A percentile compares a stretch with the other conserved stretches of the same genome.
Evolutionary conservation across 441 rosid genomes (phyloP).

Genomic region (Erodium chrysanthum): DNA sequence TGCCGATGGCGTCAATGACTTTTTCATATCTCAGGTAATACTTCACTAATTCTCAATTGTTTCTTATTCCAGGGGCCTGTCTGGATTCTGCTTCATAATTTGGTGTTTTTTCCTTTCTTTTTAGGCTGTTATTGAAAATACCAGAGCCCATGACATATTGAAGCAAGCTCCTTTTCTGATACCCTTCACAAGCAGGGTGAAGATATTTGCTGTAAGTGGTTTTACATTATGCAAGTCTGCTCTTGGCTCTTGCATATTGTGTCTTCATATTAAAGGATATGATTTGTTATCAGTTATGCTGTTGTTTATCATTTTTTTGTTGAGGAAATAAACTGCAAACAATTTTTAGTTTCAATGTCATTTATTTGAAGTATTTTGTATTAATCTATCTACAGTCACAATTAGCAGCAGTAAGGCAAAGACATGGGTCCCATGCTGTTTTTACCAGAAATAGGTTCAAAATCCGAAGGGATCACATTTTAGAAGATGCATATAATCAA

Average conservation of each 20-base stretch:
- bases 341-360: conserved; percentile 9
- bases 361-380: conserved; percentile 11
- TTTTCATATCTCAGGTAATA: conserved; percentile 79
- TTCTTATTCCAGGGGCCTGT: conserved; percentile 12
- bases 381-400: conserved; percentile 49
- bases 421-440: conserved; percentile 61
- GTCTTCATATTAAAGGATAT: conserved; percentile 6
- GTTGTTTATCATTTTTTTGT: background rate
- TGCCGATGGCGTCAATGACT: conserved; percentile 83
- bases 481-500: conserved; percentile 97
- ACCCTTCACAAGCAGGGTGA: conserved; percentile 94
- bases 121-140: conserved; percentile 78
- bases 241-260: conserved; percentile 8
- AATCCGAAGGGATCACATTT: conserved; percentile 84
- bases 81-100: conserved; percentile 21
- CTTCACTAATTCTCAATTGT: conserved; percentile 19
- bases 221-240: background rate
- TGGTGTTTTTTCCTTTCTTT: conserved; percentile 22
- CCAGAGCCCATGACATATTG: conserved; percentile 85
- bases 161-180: conserved; percentile 94
- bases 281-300: conserved; percentile 12
- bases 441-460: conserved; percentile 77
- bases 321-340: conserved; percentile 7
- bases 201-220: conserved; percentile 77
- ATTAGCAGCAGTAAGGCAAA: conserved; percentile 61